Base-by-base conservation (phyloP, 768 basidiomycete species). In the Fibroporia radiculosa region DNA sequence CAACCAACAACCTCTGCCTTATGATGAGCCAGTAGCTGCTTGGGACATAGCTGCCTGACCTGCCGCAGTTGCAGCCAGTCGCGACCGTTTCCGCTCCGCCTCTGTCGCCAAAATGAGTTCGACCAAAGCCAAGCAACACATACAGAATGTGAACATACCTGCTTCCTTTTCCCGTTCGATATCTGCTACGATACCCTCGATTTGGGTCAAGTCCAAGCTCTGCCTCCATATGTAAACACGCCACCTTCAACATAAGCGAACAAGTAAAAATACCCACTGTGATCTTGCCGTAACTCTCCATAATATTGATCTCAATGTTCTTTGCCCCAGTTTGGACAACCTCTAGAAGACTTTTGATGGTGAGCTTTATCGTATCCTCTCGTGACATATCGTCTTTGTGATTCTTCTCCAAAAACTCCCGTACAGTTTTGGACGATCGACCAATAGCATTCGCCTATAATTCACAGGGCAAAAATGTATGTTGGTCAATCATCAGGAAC, bases 271-370 rank as follows among this genome's bases (percentile, higher is more conserved):
- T n/a, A 58, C 77, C 51, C 52, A 96, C 93, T 35, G 90, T 89
- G 44, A 95, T 80, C 68, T 93, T 87, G 48, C 90, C 89, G 62
- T 91, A 97, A 49, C 83, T 78, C 60, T 96, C 93, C 90, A 98
- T 93, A 35, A 97, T 89, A 50, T 87, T 93, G 56, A 99, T 91
- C 64, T 99, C 96, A 51, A 99, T 98, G 65, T 99, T 99, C 73
- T 98, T 98, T 4, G 96, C 96, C n/a, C 96, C 96, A 1, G 96
- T 97, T 68, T 98, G 96, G 6, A 99, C 96, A 28, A 99, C 93
- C 64, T 99, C 96, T 19, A 99, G 72, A 56, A 99, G 70, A 61
- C 85, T 87, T 71, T 97, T 98, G 50, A 99, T 79, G 0, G 96
- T 92, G 38, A 99, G 69, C 64, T 96, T 96, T 64, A 99, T 87